These are phyloP conservation scores for Mycena metata DNA, from an alignment of 768 basidiomycete genomes.

Conservation along the genomic window DNA sequence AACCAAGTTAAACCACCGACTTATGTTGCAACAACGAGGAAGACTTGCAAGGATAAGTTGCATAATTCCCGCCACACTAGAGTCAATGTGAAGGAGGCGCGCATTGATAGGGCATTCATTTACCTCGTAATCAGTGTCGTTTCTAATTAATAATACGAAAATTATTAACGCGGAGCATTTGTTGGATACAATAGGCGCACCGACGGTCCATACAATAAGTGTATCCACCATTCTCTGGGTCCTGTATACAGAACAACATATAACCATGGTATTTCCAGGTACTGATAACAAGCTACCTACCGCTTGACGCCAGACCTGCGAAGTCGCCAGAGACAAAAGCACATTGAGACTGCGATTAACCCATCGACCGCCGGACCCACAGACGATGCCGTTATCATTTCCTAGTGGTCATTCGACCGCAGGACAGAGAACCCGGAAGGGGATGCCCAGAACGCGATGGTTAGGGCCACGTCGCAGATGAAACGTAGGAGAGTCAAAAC, in stretches of 20 bases:
- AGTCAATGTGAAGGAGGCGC: not conserved
- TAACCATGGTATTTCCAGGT: not conserved
- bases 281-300: not conserved
- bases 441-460: not conserved
- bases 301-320: not conserved
- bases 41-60: conserved; percentile 10
- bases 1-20: not conserved
- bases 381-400: conserved; percentile 3
- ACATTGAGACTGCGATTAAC: conserved; percentile 1
- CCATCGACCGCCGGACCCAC: not conserved
- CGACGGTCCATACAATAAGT: conserved; percentile 13
- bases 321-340: conserved; percentile 9
- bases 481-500: not conserved
- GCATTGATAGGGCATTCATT: not conserved
- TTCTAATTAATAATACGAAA: conserved; percentile 6
- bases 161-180: not conserved
- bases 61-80: conserved; percentile 8
- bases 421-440: not conserved
- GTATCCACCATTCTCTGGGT: conserved; percentile 9
- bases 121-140: conserved; percentile 3
- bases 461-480: not conserved
- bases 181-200: not conserved
- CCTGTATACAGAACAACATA: not conserved
- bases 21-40: not conserved
- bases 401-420: not conserved